Evolutionary conservation across 345 rosid genomes (phyloP).

Genomic region (Euphorbia tirucalli): DNA sequence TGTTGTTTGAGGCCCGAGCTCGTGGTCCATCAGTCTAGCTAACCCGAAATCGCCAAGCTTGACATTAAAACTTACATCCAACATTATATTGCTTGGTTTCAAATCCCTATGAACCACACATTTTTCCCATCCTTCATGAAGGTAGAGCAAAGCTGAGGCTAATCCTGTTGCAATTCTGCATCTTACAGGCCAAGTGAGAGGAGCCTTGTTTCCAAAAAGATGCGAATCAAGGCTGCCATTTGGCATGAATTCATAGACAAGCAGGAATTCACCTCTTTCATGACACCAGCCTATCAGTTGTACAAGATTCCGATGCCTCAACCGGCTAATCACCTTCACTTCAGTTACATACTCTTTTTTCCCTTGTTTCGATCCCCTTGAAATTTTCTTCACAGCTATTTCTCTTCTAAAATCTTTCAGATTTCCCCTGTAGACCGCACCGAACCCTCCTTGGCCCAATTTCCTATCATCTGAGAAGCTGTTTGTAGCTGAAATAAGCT

Average conservation of each 20-base stretch:
- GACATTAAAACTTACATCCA: slow-evolving; percentile 51
- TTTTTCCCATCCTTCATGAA: slow-evolving; percentile 66
- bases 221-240: slow-evolving; percentile 62
- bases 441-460: slow-evolving; percentile 65
- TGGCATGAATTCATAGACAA: slow-evolving; percentile 70
- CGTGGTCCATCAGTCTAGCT: slow-evolving; percentile 33
- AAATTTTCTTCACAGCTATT: slow-evolving; percentile 51
- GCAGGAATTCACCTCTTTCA: slow-evolving; percentile 52
- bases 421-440: slow-evolving; percentile 52
- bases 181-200: slow-evolving; percentile 44
- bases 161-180: slow-evolving; percentile 44
- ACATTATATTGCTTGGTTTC: slow-evolving; percentile 62
- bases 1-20: slow-evolving; percentile 33
- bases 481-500: slow-evolving; percentile 47
- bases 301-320: slow-evolving; percentile 60
- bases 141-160: slow-evolving; percentile 52
- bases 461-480: slow-evolving; percentile 47
- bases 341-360: slow-evolving; percentile 48
- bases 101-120: slow-evolving; percentile 63
- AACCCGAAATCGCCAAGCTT: slow-evolving; percentile 71
- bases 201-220: slow-evolving; percentile 36
- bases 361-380: slow-evolving; percentile 48
- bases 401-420: slow-evolving; percentile 23
- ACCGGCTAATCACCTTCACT: slow-evolving; percentile 50
- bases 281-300: slow-evolving; percentile 76